Evolutionary conservation across 2,329 filamentous ascomycete species (phyloP).

Genomic region (Pseudonectria buxi): DNA sequence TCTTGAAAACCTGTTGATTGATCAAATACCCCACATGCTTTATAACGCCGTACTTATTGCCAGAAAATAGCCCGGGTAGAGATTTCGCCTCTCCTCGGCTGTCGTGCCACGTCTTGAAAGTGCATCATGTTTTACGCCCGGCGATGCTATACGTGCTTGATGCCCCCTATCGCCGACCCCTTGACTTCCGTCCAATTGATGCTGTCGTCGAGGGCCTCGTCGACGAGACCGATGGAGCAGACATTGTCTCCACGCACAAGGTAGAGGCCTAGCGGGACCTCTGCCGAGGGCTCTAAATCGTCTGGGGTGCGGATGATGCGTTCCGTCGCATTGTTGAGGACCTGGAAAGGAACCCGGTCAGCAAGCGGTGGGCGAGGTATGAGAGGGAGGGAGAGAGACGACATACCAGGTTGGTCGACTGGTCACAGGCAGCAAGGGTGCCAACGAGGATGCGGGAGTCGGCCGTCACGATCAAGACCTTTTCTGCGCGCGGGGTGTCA

Average conservation of each 20-base stretch:
- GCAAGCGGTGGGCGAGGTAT: conserved; percentile 1
- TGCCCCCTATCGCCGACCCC: conserved; percentile 73
- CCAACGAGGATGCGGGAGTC: conserved; percentile 85
- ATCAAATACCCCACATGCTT: conserved; percentile 22
- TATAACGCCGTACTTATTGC: conserved; percentile 18
- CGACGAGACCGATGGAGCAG: conserved; percentile 79
- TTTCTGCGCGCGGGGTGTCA: conserved; percentile 51
- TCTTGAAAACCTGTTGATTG: conserved; percentile 17
- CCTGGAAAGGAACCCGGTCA: conserved; percentile 36
- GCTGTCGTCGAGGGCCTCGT: conserved; percentile 79
- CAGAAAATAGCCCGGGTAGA: conserved; percentile 4
- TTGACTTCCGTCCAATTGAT: conserved; percentile 93
- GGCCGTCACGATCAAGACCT: conserved; percentile 83
- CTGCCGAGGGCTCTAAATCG: conserved; percentile 71
- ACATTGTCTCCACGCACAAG: conserved; percentile 93
- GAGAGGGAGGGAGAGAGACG: not conserved
- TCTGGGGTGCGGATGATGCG: conserved; percentile 83
- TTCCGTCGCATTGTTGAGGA: conserved; percentile 76
- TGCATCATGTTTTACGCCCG: conserved; percentile 2
- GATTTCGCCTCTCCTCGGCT: conserved; percentile 5
- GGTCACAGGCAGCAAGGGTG: conserved; percentile 77
- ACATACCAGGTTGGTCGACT: conserved; percentile 77
- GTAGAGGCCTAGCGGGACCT: conserved; percentile 81
- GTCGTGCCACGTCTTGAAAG: conserved; percentile 14
- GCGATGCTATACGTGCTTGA: conserved; percentile 59